Evolutionary conservation across 768 basidiomycete genomes (phyloP).

Genomic region (Boletus coccyginus): DNA sequence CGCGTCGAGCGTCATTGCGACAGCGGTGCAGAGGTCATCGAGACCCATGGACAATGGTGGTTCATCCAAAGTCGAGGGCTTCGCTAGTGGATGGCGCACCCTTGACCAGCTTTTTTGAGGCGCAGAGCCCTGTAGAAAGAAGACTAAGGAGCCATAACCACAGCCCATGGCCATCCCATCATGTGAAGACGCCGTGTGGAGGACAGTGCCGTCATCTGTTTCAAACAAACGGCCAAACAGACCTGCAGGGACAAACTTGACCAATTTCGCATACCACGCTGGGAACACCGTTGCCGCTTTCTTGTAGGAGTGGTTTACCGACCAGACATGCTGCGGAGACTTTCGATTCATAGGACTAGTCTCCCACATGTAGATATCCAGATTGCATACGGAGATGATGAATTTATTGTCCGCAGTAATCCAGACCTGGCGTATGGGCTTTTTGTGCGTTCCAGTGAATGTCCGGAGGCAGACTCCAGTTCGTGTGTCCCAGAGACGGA

Average conservation of each 20-base stretch:
- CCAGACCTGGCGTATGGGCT: conserved; percentile 15
- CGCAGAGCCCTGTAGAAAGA: background rate
- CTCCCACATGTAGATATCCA: conserved; percentile 14
- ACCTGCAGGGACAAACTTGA: background rate
- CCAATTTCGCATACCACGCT: conserved; percentile 16
- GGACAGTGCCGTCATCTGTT: conserved; percentile 4
- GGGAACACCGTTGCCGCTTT: conserved; percentile 9
- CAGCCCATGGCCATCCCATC: conserved; percentile 6
- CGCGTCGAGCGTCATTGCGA: conserved; percentile 10
- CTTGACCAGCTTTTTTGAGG: background rate
- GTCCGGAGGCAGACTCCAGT: conserved; percentile 19
- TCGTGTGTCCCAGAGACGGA: conserved; percentile 25
- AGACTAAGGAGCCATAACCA: background rate
- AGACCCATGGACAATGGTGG: conserved; percentile 4
- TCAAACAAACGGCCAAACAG: conserved; percentile 6
- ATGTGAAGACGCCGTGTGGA: conserved; percentile 8
- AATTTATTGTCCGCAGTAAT: conserved; percentile 15
- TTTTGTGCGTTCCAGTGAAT: conserved; percentile 12
- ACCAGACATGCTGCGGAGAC: conserved; percentile 14
- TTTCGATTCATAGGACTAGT: conserved; percentile 3
- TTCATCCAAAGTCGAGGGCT: conserved; percentile 1
- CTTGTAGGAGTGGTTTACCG: conserved; percentile 5
- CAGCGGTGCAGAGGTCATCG: background rate
- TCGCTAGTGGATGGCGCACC: conserved; percentile 3
- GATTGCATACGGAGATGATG: conserved; percentile 13